A percentile compares a stretch with the other conserved stretches of the same genome.
These are phyloP conservation scores for Talaromyces stipitatus DNA, from an alignment of 495 filamentous ascomycete genomes.

Conservation along the genomic window DNA sequence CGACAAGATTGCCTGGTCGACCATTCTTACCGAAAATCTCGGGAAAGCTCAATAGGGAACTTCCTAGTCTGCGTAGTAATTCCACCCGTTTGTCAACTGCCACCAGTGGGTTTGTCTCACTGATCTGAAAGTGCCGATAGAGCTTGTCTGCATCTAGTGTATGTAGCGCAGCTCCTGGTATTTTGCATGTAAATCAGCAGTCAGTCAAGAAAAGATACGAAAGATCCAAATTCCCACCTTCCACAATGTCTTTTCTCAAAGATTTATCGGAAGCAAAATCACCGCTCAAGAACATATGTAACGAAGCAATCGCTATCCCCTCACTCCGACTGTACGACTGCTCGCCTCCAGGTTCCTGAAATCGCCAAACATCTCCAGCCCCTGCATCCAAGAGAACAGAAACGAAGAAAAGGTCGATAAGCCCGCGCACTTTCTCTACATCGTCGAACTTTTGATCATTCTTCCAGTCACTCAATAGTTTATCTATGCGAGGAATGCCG, in stretches of 20 bases:
- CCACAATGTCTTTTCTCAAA: neutral
- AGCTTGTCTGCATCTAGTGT: neutral
- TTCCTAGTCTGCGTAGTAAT: conserved; percentile 39
- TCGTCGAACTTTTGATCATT: conserved; percentile 46
- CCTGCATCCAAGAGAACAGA: conserved; percentile 89
- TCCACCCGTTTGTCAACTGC: conserved; percentile 41
- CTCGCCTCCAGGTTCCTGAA: conserved; percentile 41
- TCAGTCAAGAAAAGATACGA: neutral
- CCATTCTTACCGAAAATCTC: conserved; percentile 43
- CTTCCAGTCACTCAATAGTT: conserved; percentile 63
- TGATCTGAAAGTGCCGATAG: conserved; percentile 35
- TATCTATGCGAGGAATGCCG: conserved; percentile 64
- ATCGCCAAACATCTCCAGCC: conserved; percentile 68
- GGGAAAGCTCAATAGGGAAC: conserved; percentile 36
- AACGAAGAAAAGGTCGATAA: conserved; percentile 80
- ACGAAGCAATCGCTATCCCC: conserved; percentile 50
- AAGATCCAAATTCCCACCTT: neutral
- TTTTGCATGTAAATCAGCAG: neutral
- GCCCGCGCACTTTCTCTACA: conserved; percentile 64
- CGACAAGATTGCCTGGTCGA: conserved; percentile 48
- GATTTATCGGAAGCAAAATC: neutral
- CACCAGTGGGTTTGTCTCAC: conserved; percentile 41
- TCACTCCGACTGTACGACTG: conserved; percentile 45
- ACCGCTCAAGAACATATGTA: conserved; percentile 51
- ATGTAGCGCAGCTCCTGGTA: neutral